Evolutionary conservation across 2,329 filamentous ascomycete species (phyloP), one percentile per base, ranked within the genome.

Genomic region (Pseudogymnoascus sp.): DNA sequence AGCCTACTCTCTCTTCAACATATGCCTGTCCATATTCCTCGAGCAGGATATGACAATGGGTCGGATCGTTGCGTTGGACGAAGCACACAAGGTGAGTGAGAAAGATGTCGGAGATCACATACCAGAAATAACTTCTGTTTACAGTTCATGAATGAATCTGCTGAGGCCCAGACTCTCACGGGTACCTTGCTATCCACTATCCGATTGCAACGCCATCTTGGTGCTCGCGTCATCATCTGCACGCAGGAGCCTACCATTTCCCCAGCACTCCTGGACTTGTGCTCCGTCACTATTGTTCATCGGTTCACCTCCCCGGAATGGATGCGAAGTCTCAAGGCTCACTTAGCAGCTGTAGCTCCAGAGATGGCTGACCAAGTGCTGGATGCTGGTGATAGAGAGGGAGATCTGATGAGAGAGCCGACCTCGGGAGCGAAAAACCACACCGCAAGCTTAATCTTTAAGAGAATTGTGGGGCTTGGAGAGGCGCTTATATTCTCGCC

Each of bases 191-290:
- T 89, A n/a, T 77, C 78, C 0, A 81, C 82, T 0, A 87, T 92
- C 66, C 82, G 89, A 0, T 77, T 87, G 15, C 88, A 93, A 72
- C 83, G 88, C 0, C 89, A 93, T 69, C 73, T 85, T 0, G 88
- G 80, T 0, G 79, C 82, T 0, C 80, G 88, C 0, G 78, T 92
- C 4, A 70, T 92, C 45, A 86, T 93, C 35, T 86, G 88, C 0
- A 93, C 89, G 0, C 88, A 94, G 70, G 89, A 93, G 68, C 89
- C 89, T 0, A 90, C 87, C 0, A 79, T 92, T 3, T 87, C 86
- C 0, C 83, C 85, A 0, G 79, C 80, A n/a, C 78, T 94, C 0
- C 78, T 92, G 0, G 87, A 90, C 61, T 76, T 93, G 0, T 91
- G 86, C 71, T 86, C 83, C 1, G 75, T 89, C 15, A 88, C 84